Evolutionary conservation across 257 asterid genomes (phyloP), one percentile per base, ranked within the genome.

Genomic region (Nicotiana tabacum): DNA sequence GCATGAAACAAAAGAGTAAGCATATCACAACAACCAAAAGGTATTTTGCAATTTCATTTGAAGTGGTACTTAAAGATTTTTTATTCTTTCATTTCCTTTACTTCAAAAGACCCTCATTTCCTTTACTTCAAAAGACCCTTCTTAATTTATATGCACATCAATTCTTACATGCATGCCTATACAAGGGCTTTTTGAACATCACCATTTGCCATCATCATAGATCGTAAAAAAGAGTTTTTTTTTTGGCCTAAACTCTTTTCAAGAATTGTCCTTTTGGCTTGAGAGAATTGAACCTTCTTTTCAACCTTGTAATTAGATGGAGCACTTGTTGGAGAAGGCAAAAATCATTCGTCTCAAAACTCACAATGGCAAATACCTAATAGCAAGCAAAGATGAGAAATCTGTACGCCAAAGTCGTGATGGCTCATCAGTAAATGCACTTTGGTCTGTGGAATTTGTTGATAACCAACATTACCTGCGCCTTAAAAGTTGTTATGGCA

Each of bases 381-480:
- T 89, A 10, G 99, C 99, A 9, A 92, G 92, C 56, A 81, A 88
- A 10, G 97, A 96, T 69, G 87, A 90, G 39, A 92, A 89, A 79
- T 85, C 85, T 9, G 97, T 96, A 46, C 32, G 82, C 84, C 98
- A 92, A 37, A 93, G 89, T 13, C 96, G 97, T 1, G 80, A 86
- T 2, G 93, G 94, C 46, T 56, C 95, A 3, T 53, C 89, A 21
- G 83, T 57, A 29, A 69, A 87, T 13, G 93, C 90, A 33, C 85
- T 77, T 82, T 96, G 99, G 99, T 55, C 85, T 4, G 97, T 96
- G 0, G 99, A 94, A 84, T 86, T 91, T 62, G 94, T 94, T 21
- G 92, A 90, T 13, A 57, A 18, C 4, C 96, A 90, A 2, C 78
- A 66, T 77, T 90, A 90, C 1, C 84, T 94, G 0, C 96, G 97